Evolutionary conservation across 305 asterid species (phyloP).

Genomic region (Solanum hybrid): DNA sequence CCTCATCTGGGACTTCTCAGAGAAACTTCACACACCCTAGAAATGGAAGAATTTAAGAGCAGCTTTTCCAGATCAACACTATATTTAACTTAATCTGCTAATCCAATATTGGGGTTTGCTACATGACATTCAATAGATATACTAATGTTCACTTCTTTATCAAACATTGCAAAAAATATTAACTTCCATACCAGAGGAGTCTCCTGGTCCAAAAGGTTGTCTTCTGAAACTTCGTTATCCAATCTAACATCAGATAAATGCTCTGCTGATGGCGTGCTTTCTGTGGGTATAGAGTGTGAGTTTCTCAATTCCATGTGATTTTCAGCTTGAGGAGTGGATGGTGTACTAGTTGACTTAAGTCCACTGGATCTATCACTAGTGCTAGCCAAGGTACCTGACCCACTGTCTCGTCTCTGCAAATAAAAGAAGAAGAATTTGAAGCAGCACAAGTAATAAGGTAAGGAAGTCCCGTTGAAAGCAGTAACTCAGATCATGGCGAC

Average conservation of each 20-base stretch:
- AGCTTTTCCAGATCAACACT: neutral
- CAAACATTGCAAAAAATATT: neutral
- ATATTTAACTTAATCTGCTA: neutral
- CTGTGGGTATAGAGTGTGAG: constrained; percentile 57
- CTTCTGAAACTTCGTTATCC: constrained; percentile 43
- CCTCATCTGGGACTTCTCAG: neutral
- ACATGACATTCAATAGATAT: neutral
- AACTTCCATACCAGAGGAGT: constrained; percentile 56
- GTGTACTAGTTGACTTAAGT: constrained; percentile 62
- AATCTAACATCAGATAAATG: constrained; percentile 47
- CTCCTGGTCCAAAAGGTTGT: constrained; percentile 51
- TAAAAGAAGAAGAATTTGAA: neutral
- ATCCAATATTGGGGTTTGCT: neutral
- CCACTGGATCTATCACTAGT: constrained; percentile 95
- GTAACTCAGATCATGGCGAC: neutral
- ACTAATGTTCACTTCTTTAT: neutral
- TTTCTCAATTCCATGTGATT: constrained; percentile 54
- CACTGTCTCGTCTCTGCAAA: constrained; percentile 72
- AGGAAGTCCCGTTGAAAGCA: neutral
- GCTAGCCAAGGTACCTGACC: constrained; percentile 65
- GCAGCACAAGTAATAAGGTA: neutral
- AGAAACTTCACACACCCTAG: neutral
- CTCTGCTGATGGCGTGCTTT: constrained; percentile 50
- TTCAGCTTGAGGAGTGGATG: constrained; percentile 90
- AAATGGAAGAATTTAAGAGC: constrained; percentile 1